Evolutionary conservation across 2,329 filamentous ascomycete species (phyloP), one percentile per base, ranked within the genome.

Genomic region (Alternaria solani): DNA sequence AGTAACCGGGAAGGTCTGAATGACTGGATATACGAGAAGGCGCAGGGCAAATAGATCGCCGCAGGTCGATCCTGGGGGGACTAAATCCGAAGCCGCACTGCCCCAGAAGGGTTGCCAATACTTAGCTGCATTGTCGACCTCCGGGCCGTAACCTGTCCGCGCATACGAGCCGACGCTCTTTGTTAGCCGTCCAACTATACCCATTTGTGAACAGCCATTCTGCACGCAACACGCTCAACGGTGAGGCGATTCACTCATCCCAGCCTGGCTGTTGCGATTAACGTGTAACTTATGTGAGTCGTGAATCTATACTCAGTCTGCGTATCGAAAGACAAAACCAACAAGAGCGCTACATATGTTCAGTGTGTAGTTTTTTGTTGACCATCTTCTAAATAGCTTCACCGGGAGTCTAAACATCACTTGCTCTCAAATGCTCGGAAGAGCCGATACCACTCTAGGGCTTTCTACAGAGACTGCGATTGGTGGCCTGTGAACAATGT

Each of bases 1-100:
- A 89, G 89, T 70, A 99, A 99, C 81, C 90, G 90, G 62, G 87
- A 87, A 55, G 94, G 94, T 28, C 81, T 98, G 59, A 99, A 99
- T 75, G 95, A 99, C 80, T 99, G 95, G 95, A 88, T 99, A 64
- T 95, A 94, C 79, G 94, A 98, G 81, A 86, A 92, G 78, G 87
- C 89, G 1, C 88, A 94, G 72, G 59, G 51, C 59, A 71, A 73
- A 62, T 74, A 71, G 61, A 51, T 34, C 20, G 20, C 36, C 26
- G 8, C 51, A 28, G 42, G 7, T 12, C 25, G 46, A 51, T 32
- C 8, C 46, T 48, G 44, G 7, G 18, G 46, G 25, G 12, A 25
- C 5, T 26, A 46, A 36, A 39, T 26, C 26, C 25, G 38, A 30
- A 38, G n/a, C 18, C 25, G 20, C 20, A 20, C 16, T 14, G 16